Evolutionary conservation across 306 rosid genomes (phyloP).

Genomic region (Medicago arabica): DNA sequence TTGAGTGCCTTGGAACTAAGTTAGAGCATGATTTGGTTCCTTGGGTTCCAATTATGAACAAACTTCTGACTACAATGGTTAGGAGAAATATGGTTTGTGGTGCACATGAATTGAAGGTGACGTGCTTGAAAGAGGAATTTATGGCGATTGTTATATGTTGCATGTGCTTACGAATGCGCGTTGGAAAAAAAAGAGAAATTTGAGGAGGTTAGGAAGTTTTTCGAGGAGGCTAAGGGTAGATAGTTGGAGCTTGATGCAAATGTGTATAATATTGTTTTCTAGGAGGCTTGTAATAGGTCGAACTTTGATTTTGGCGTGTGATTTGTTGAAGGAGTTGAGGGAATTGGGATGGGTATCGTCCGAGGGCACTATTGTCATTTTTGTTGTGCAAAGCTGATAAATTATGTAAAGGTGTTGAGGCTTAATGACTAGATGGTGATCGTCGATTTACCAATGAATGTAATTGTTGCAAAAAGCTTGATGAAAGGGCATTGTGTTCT

Average conservation of each 20-base stretch:
- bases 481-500: constrained; percentile 64
- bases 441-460: constrained; percentile 53
- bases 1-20: constrained; percentile 59
- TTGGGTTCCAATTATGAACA: constrained; percentile 53
- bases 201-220: constrained; percentile 58
- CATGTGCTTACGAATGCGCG: constrained; percentile 59
- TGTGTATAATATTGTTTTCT: constrained; percentile 54
- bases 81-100: constrained; percentile 54
- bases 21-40: constrained; percentile 51
- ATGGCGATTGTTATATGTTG: constrained; percentile 57
- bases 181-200: constrained; percentile 51
- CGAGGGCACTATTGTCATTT: constrained; percentile 51
- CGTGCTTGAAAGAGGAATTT: constrained; percentile 52
- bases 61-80: constrained; percentile 62
- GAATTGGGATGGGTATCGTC: constrained; percentile 66
- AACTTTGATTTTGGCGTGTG: constrained; percentile 47
- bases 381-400: constrained; percentile 69
- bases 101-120: constrained; percentile 50
- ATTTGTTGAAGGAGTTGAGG: constrained; percentile 67
- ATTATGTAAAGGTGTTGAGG: constrained; percentile 60
- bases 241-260: constrained; percentile 61
- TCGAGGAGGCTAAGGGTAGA: constrained; percentile 49
- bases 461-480: constrained; percentile 62
- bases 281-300: constrained; percentile 55
- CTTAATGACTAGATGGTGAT: constrained; percentile 74